A percentile compares a stretch with the other conserved stretches of the same genome.
Evolutionary conservation across 257 asterid species (phyloP).

Genomic region (Euphrasia confusa): DNA sequence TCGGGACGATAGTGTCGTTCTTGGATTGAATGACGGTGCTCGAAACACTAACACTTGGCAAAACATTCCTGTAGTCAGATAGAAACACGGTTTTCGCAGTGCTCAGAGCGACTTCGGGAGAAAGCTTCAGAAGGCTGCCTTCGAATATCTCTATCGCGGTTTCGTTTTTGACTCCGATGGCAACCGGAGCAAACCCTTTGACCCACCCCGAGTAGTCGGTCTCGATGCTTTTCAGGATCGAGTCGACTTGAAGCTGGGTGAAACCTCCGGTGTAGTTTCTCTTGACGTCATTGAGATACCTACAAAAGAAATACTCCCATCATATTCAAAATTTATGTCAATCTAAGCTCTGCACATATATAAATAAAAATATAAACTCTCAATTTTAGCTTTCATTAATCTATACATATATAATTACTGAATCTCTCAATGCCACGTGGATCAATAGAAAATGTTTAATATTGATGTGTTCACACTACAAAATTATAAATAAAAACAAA

Average conservation of each 20-base stretch:
- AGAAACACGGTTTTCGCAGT: background rate
- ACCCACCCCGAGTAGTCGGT: background rate
- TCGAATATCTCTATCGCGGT: background rate
- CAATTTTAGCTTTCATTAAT: too few relatives aligned
- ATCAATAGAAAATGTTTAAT: too few relatives aligned
- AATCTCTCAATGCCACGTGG: too few relatives aligned
- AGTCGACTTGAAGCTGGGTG: background rate
- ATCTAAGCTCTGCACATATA: too few relatives aligned
- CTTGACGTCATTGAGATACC: background rate
- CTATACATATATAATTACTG: too few relatives aligned
- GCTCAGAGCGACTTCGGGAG: background rate
- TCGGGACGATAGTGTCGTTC: background rate
- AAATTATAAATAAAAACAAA: too few relatives aligned
- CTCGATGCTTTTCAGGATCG: background rate
- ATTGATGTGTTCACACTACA: too few relatives aligned
- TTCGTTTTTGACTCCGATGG: background rate
- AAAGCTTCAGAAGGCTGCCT: background rate
- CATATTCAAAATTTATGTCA: too few relatives aligned
- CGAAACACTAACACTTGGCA: background rate
- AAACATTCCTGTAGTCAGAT: background rate
- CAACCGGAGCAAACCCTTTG: background rate
- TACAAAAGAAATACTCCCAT: background rate
- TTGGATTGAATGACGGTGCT: conserved; percentile 14
- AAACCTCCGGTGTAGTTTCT: background rate
- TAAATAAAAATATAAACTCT: too few relatives aligned